phyloP scores from a whole-genome alignment of 129 eudicot genomes.

The Saposhnikovia divaricata region DNA sequence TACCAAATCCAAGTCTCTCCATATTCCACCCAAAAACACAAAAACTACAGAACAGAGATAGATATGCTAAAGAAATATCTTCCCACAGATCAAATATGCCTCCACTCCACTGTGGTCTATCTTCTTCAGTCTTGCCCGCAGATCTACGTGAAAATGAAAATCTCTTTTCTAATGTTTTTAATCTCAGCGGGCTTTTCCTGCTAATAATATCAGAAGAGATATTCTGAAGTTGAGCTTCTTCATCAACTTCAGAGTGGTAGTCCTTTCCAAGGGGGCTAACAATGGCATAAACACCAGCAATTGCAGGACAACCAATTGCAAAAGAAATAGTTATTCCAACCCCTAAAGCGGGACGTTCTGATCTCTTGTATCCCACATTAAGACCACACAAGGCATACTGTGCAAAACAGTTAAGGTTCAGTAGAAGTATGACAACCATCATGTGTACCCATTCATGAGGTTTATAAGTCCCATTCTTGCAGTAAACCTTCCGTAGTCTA shows the following conservation, averaged over 20 bases:
- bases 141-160: slow-evolving; percentile 61
- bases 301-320: slow-evolving; percentile 89
- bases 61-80: slow-evolving; percentile 79
- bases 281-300: slow-evolving; percentile 74
- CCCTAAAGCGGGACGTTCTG: slow-evolving; percentile 75
- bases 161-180: slow-evolving; percentile 47
- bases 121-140: slow-evolving; percentile 36
- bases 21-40: slow-evolving; percentile 99
- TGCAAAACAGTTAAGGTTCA: slow-evolving; percentile 85
- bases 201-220: slow-evolving; percentile 23
- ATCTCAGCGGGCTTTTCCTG: slow-evolving; percentile 23
- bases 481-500: slow-evolving; percentile 62
- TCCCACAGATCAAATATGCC: slow-evolving; percentile 93
- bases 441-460: slow-evolving; percentile 97
- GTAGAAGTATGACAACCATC: slow-evolving; percentile 66
- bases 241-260: slow-evolving; percentile 46
- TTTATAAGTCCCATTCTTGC: slow-evolving; percentile 85
- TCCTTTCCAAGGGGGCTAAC: slow-evolving; percentile 95
- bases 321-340: slow-evolving; percentile 69
- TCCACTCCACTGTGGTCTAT: slow-evolving; percentile 69
- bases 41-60: slow-evolving; percentile 74
- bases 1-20: slow-evolving; percentile 96
- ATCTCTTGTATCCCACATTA: slow-evolving; percentile 68
- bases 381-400: slow-evolving; percentile 85
- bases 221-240: slow-evolving; percentile 57